A percentile compares a stretch with the other conserved stretches of the same genome.
Evolutionary conservation across 2,329 filamentous ascomycete genomes (phyloP).

Genomic region (Scolecobasidium constrictum): DNA sequence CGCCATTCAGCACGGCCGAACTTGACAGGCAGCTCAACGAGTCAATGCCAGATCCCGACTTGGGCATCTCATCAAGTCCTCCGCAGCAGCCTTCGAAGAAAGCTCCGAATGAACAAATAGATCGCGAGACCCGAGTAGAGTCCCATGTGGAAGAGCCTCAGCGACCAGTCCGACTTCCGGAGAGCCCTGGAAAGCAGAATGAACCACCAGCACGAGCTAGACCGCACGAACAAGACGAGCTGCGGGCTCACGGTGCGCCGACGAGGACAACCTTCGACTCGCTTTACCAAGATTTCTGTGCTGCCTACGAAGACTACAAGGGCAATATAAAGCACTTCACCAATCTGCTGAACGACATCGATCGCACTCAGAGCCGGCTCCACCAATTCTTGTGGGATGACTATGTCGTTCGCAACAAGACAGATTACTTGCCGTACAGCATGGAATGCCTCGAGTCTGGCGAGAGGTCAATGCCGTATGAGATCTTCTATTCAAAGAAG

Average conservation of each 20-base stretch:
- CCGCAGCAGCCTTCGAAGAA: background rate
- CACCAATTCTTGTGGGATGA: constrained; percentile 10
- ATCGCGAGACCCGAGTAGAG: background rate
- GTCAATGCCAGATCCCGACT: background rate
- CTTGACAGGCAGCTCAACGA: background rate
- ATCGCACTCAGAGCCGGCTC: background rate
- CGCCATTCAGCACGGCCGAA: background rate
- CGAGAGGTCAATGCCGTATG: constrained; percentile 1
- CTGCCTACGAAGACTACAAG: constrained; percentile 5
- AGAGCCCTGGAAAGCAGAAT: too few relatives aligned
- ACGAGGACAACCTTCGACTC: constrained; percentile 1
- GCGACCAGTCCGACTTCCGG: too few relatives aligned
- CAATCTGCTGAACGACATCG: constrained; percentile 4
- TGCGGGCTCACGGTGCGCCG: too few relatives aligned
- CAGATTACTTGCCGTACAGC: constrained; percentile 7
- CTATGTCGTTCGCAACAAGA: constrained; percentile 3
- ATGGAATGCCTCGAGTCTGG: constrained; percentile 3
- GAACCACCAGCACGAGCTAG: too few relatives aligned
- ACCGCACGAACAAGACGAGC: too few relatives aligned
- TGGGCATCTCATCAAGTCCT: background rate
- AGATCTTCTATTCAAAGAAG: constrained; percentile 4
- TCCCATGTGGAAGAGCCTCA: too few relatives aligned
- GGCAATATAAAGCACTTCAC: constrained; percentile 7
- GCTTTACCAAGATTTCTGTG: constrained; percentile 3
- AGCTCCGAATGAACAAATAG: too few relatives aligned